Percentiles rank a stretch among this genome's conserved stretches.
Conservation (phyloP, 2,329 filamentous ascomycete species). For the Shiraia bambusicola region DNA sequence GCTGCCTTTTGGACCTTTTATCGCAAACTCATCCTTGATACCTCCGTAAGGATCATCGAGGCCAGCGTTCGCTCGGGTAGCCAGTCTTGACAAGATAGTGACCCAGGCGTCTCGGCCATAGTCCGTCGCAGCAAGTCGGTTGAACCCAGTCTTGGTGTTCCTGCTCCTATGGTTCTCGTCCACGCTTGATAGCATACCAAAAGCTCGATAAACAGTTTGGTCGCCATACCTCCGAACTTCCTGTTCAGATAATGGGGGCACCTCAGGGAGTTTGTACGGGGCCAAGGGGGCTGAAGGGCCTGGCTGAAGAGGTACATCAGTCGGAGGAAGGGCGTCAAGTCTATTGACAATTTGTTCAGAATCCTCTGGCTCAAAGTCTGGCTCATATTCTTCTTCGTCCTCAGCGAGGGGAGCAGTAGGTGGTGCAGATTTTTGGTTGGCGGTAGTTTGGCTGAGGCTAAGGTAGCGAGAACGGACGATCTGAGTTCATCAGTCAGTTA, state of each 20-base stretch:
- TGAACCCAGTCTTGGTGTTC: conserved; percentile 67
- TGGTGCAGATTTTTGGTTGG: conserved; percentile 48
- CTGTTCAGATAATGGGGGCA: conserved; percentile 70
- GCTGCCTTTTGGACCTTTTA: conserved; percentile 28
- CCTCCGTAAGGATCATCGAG: conserved; percentile 68
- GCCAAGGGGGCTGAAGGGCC: conserved; percentile 52
- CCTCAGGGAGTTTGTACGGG: conserved; percentile 76
- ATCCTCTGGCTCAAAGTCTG: conserved; percentile 78
- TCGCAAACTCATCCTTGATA: conserved; percentile 59
- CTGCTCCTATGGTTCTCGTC: conserved; percentile 62
- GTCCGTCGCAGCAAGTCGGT: conserved; percentile 77
- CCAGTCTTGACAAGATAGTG: conserved; percentile 80
- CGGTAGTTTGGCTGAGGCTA: conserved; percentile 44
- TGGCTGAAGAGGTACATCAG: conserved; percentile 51
- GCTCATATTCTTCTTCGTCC: conserved; percentile 92
- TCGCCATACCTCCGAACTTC: conserved; percentile 74
- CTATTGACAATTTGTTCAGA: conserved; percentile 77
- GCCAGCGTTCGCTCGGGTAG: conserved; percentile 73
- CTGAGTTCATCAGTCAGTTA: conserved; percentile 28
- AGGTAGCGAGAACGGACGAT: conserved; percentile 48
- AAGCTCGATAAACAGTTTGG: conserved; percentile 73
- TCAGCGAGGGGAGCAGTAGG: conserved; percentile 51
- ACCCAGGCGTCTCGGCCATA: conserved; percentile 90
- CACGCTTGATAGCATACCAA: conserved; percentile 72
- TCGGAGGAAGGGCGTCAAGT: conserved; percentile 67